phyloP scores from a whole-genome alignment of 1,139 yeast genomes.

The Suhomyces maxii region DNA sequence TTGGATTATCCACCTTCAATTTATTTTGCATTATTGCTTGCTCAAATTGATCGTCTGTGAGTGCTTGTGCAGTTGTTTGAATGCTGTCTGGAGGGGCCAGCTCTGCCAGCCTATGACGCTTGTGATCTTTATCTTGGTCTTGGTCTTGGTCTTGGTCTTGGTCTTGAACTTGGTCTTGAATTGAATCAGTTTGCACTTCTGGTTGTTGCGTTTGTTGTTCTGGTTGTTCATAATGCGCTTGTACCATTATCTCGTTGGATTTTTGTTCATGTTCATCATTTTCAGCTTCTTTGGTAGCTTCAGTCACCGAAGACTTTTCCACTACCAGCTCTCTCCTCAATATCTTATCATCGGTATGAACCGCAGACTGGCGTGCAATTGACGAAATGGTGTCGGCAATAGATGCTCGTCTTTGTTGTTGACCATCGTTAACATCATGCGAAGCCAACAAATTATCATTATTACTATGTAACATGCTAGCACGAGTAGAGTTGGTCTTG shows the following conservation, averaged over 20 bases:
- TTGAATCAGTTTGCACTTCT: neutral
- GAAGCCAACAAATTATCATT: slow-evolving; percentile 2
- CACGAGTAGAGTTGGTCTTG: slow-evolving; percentile 5
- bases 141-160: neutral
- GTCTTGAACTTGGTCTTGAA: neutral
- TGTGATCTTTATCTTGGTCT: neutral
- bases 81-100: neutral
- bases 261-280: neutral
- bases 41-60: slow-evolving; percentile 10
- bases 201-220: neutral
- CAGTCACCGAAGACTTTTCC: neutral
- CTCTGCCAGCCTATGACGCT: neutral
- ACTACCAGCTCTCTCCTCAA: slow-evolving; percentile 11
- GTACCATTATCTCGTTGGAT: no score
- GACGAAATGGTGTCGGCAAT: slow-evolving; percentile 18
- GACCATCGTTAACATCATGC: neutral
- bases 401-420: slow-evolving; percentile 8
- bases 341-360: slow-evolving; percentile 14
- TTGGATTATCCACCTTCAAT: slow-evolving; percentile 5
- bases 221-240: neutral
- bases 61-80: neutral
- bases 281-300: neutral
- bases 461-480: slow-evolving; percentile 5
- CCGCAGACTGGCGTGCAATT: slow-evolving; percentile 15
- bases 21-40: slow-evolving; percentile 14